A percentile compares a stretch with the other conserved stretches of the same genome.
Conservation (phyloP, 768 basidiomycete genomes). For the Mycena belliarum region DNA sequence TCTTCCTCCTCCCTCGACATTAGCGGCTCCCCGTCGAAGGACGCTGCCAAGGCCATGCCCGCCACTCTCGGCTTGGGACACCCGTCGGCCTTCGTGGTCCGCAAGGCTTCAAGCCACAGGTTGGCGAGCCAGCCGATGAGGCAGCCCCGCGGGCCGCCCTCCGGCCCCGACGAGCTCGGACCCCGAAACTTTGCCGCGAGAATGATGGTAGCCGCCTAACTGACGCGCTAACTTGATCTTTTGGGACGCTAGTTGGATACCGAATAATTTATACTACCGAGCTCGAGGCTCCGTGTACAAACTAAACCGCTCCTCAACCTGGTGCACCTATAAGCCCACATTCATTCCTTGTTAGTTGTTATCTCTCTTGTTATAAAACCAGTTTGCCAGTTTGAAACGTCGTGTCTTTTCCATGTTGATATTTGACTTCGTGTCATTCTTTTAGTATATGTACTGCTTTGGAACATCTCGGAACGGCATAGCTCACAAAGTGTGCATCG, state of each 20-base stretch:
- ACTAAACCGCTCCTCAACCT: slow-evolving; percentile 8
- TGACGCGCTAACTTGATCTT: background rate
- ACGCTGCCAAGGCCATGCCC: slow-evolving; percentile 76
- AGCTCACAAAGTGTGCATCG: too few relatives aligned
- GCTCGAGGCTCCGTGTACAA: slow-evolving; percentile 16
- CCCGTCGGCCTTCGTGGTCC: slow-evolving; percentile 42
- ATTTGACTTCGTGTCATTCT: too few relatives aligned
- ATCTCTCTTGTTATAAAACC: background rate
- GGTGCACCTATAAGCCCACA: slow-evolving; percentile 9
- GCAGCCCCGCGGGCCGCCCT: slow-evolving; percentile 88
- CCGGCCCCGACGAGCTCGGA: slow-evolving; percentile 83
- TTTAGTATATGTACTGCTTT: too few relatives aligned
- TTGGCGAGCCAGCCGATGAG: slow-evolving; percentile 72
- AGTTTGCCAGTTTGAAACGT: too few relatives aligned
- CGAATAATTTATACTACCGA: slow-evolving; percentile 23
- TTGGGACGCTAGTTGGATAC: slow-evolving; percentile 4
- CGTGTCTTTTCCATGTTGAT: background rate
- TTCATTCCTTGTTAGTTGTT: slow-evolving; percentile 10
- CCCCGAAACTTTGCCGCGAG: slow-evolving; percentile 88
- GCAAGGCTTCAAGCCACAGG: slow-evolving; percentile 49
- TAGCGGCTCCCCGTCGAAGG: slow-evolving; percentile 80
- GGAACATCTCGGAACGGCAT: too few relatives aligned
- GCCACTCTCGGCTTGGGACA: slow-evolving; percentile 84
- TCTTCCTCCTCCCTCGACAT: slow-evolving; percentile 62
- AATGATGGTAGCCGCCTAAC: slow-evolving; percentile 33